Evolutionary conservation across 805 yeast species (phyloP).

Genomic region (Diddensiella caesifluorescens): DNA sequence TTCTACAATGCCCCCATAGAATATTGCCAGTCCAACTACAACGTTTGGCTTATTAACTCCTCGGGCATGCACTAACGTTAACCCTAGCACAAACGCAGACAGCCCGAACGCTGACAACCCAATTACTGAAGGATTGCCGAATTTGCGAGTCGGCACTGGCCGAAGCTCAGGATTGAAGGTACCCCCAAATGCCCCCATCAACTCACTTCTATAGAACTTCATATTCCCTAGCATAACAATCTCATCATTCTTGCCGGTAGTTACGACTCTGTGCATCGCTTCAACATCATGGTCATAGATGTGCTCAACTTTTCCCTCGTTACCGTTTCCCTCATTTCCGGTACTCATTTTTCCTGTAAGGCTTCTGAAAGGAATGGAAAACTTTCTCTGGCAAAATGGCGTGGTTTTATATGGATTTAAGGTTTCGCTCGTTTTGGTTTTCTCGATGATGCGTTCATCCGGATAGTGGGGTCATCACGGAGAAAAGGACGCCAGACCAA

Average conservation of each 20-base stretch:
- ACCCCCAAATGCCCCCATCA: conserved; percentile 62
- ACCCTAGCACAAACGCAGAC: conserved; percentile 53
- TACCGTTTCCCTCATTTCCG: too few relatives aligned
- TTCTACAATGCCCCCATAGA: conserved; percentile 61
- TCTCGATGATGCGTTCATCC: too few relatives aligned
- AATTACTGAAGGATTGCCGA: conserved; percentile 61
- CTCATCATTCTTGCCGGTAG: conserved; percentile 23
- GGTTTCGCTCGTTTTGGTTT: too few relatives aligned
- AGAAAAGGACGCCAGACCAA: too few relatives aligned
- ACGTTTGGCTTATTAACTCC: conserved; percentile 50
- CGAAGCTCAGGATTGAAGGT: conserved; percentile 42
- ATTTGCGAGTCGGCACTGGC: conserved; percentile 43
- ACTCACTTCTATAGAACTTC: conserved; percentile 47
- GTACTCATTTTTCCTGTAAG: too few relatives aligned
- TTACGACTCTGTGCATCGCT: conserved; percentile 17
- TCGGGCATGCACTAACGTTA: conserved; percentile 50
- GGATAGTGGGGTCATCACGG: too few relatives aligned
- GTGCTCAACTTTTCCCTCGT: too few relatives aligned
- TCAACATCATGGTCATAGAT: too few relatives aligned
- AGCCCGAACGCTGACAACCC: conserved; percentile 58
- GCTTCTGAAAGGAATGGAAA: too few relatives aligned
- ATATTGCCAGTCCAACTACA: conserved; percentile 57
- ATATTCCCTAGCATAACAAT: conserved; percentile 37
- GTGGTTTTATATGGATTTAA: too few relatives aligned
- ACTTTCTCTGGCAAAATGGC: too few relatives aligned